phyloP scores from a whole-genome alignment of 2,329 filamentous ascomycete species.

The Botrytis deweyae region DNA sequence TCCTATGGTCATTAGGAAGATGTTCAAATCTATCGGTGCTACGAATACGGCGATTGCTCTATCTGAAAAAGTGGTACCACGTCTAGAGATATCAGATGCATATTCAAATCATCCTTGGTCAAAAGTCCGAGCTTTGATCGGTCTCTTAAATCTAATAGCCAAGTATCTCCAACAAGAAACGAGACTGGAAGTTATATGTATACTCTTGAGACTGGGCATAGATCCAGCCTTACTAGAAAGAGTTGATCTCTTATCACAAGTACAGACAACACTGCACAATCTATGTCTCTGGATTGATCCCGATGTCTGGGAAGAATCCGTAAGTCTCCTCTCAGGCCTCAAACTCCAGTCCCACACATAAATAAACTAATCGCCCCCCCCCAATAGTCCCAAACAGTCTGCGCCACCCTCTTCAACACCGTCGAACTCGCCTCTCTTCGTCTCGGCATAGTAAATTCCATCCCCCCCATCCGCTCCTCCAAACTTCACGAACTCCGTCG shows the following conservation, averaged over 20 bases:
- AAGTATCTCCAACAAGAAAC: conserved; percentile 31
- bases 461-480: conserved; percentile 52
- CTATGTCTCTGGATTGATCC: conserved; percentile 47
- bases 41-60: conserved; percentile 45
- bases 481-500: conserved; percentile 61
- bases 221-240: conserved; percentile 51
- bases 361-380: conserved; percentile 22
- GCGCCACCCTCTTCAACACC: conserved; percentile 47
- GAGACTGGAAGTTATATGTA: conserved; percentile 43
- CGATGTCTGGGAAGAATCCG: conserved; percentile 41
- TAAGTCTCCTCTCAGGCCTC: conserved; percentile 33
- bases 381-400: conserved; percentile 50
- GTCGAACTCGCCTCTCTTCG: conserved; percentile 54
- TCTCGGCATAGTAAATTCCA: conserved; percentile 55
- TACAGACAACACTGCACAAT: conserved; percentile 46
- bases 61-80: conserved; percentile 29
- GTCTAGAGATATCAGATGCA: conserved; percentile 24
- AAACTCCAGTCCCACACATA: neutral
- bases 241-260: conserved; percentile 43
- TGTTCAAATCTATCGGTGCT: conserved; percentile 62
- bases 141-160: conserved; percentile 32
- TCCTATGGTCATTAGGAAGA: conserved; percentile 46
- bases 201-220: conserved; percentile 55
- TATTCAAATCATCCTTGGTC: conserved; percentile 36
- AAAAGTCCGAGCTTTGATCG: conserved; percentile 31